Percentiles rank a stretch among this genome's conserved stretches.
Conservation (phyloP, 2,329 filamentous ascomycete genomes). For the Colletotrichum higginsianum region DNA sequence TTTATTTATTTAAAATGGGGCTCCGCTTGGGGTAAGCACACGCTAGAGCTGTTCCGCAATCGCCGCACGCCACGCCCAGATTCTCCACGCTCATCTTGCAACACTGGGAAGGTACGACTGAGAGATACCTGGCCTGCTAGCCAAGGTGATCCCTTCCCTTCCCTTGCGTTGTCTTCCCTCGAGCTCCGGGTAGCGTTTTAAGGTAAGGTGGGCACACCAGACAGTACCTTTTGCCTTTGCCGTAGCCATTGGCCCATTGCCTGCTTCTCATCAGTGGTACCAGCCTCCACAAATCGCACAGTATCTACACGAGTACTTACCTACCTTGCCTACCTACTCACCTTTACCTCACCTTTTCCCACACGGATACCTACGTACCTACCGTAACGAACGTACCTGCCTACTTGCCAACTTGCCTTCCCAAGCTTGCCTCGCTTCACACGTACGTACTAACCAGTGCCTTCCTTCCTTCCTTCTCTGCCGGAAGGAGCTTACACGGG, state of each 20-base stretch:
- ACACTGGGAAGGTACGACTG: conserved; percentile 24
- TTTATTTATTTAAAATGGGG: conserved; percentile 1
- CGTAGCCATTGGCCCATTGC: too few relatives aligned
- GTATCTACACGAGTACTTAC: too few relatives aligned
- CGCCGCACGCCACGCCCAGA: conserved; percentile 32
- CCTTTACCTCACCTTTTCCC: conserved; percentile 11
- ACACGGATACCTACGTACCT: conserved; percentile 3
- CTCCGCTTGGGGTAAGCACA: conserved; percentile 5
- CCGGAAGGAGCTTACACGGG: conserved; percentile 32
- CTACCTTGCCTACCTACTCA: background rate
- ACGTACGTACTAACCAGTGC: conserved; percentile 7
- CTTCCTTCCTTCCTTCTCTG: conserved; percentile 29
- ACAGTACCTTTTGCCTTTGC: background rate
- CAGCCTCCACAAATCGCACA: too few relatives aligned
- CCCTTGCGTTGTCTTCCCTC: conserved; percentile 2
- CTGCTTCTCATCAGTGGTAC: too few relatives aligned
- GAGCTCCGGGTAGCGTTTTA: conserved; percentile 23
- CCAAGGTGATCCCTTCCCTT: conserved; percentile 16
- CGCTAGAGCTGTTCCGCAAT: conserved; percentile 26
- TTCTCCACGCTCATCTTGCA: conserved; percentile 35
- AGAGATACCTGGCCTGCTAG: background rate
- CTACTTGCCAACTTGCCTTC: background rate
- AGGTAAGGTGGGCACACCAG: conserved; percentile 1
- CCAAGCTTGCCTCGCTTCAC: conserved; percentile 20
- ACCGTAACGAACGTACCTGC: background rate